These are phyloP conservation scores for Apiospora koreana DNA, from an alignment of 2,329 filamentous ascomycete species.

Conservation along the genomic window DNA sequence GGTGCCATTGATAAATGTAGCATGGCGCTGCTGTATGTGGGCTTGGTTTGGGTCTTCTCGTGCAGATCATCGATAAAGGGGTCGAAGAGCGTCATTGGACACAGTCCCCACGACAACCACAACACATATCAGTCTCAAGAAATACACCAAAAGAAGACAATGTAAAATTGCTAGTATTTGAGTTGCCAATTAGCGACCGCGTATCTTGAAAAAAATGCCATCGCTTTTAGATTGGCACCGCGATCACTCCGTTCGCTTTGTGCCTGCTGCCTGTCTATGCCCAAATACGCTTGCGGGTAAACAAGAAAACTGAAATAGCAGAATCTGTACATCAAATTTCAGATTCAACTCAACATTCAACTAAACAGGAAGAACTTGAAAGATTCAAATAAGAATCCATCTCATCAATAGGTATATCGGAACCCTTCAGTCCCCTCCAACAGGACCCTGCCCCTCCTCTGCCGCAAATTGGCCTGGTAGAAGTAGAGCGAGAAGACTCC, in stretches of 20 bases:
- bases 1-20: no score
- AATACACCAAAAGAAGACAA: no score
- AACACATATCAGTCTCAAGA: neutral
- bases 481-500: constrained; percentile 54
- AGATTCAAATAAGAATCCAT: no score
- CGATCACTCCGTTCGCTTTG: neutral
- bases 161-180: neutral
- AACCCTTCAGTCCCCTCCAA: constrained; percentile 48
- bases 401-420: constrained; percentile 25
- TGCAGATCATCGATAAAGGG: no score
- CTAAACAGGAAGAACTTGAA: no score
- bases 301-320: no score
- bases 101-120: neutral
- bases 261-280: neutral
- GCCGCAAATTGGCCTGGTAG: constrained; percentile 49
- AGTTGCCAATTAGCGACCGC: neutral
- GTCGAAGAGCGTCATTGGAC: no score
- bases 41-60: no score
- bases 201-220: neutral
- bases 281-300: no score
- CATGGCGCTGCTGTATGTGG: no score
- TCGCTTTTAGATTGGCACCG: neutral
- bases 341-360: no score
- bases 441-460: constrained; percentile 45
- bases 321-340: no score